Conservation (phyloP, 73 alveolate genomes). For the Paramecium primaurelia region DNA sequence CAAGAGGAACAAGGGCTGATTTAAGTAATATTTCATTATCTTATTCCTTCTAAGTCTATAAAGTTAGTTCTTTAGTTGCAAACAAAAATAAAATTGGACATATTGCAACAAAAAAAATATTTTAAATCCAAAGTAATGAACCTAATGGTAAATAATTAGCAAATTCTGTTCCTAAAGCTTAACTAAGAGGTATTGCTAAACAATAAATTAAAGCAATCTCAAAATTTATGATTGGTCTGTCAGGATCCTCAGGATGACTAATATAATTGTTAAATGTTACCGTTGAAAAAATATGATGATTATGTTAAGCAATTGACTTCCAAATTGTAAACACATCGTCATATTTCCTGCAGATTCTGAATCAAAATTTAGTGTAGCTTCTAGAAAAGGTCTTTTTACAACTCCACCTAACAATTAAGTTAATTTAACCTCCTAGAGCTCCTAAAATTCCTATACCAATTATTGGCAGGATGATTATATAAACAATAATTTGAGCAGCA, state of each 20-base stretch:
- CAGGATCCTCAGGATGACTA: conserved; percentile 38
- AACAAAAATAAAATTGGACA: background rate
- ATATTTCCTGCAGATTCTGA: background rate
- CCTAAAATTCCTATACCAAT: conserved; percentile 27
- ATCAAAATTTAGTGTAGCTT: background rate
- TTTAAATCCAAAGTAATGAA: background rate
- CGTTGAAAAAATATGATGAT: background rate
- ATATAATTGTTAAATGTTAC: background rate
- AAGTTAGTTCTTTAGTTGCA: background rate
- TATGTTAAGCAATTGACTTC: background rate
- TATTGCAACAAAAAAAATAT: background rate
- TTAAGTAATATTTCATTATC: background rate
- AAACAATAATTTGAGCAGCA: background rate
- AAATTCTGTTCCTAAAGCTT: background rate
- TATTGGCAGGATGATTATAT: background rate
- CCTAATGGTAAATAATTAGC: conserved; percentile 1
- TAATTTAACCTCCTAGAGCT: conserved; percentile 15
- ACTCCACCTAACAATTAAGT: background rate
- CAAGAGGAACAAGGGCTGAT: background rate
- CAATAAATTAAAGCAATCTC: conserved; percentile 9
- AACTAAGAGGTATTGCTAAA: conserved; percentile 2
- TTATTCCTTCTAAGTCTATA: background rate
- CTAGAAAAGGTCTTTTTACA: conserved; percentile 34
- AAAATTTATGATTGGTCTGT: conserved; percentile 16
- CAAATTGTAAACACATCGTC: background rate